These are phyloP conservation scores for Geotrichum citri-aurantii DNA, from an alignment of 1,139 yeast genomes.

Conservation along the genomic window DNA sequence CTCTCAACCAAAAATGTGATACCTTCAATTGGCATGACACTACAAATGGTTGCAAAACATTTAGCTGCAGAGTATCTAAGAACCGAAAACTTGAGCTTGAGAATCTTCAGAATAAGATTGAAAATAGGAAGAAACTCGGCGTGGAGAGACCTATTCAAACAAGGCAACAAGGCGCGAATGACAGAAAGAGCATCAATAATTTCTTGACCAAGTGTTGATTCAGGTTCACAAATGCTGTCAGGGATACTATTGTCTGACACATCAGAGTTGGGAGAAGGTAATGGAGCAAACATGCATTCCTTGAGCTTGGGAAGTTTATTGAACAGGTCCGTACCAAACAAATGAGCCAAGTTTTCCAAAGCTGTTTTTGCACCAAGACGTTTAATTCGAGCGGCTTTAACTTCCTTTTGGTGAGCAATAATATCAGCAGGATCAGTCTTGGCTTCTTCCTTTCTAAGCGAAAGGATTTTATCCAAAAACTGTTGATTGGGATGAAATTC, in stretches of 20 bases:
- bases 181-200: constrained; percentile 85
- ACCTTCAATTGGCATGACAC: constrained; percentile 64
- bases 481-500: constrained; percentile 70
- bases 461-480: constrained; percentile 55
- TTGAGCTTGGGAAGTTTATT: constrained; percentile 61
- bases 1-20: constrained; percentile 75
- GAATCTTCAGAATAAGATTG: constrained; percentile 53
- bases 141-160: constrained; percentile 48
- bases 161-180: constrained; percentile 66
- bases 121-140: constrained; percentile 44
- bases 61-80: constrained; percentile 88
- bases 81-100: constrained; percentile 68
- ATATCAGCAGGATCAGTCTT: constrained; percentile 62
- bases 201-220: constrained; percentile 62
- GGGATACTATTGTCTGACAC: constrained; percentile 26
- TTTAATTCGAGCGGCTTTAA: constrained; percentile 70
- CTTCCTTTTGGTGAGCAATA: constrained; percentile 56
- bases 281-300: constrained; percentile 62
- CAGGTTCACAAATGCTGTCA: constrained; percentile 41
- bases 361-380: constrained; percentile 78
- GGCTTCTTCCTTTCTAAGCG: constrained; percentile 76
- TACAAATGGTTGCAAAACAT: constrained; percentile 77
- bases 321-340: constrained; percentile 54
- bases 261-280: constrained; percentile 35
- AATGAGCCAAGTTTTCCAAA: constrained; percentile 45